Conservation (phyloP, 805 yeast species). For the Kluyveromyces wickerhamii region DNA sequence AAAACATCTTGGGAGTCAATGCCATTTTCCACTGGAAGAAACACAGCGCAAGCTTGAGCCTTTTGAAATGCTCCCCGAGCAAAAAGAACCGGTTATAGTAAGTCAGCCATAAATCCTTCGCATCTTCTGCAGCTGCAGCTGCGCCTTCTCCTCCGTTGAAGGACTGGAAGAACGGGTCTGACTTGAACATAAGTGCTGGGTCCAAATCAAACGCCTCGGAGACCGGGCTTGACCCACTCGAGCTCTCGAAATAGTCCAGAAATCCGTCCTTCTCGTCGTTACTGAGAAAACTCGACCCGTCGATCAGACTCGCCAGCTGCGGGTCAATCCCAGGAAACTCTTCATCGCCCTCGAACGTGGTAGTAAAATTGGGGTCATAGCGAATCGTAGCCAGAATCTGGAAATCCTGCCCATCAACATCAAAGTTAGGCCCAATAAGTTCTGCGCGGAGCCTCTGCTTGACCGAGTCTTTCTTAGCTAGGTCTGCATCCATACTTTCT, state of each 20-base stretch:
- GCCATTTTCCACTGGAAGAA: constrained; percentile 46
- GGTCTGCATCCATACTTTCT: too few relatives aligned
- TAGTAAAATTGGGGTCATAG: constrained; percentile 54
- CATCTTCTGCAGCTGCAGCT: not conserved
- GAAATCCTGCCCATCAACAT: constrained; percentile 30
- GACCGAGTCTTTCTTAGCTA: not conserved
- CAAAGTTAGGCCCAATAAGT: constrained; percentile 13
- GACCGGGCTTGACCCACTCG: constrained; percentile 5
- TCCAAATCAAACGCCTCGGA: constrained; percentile 8
- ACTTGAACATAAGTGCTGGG: constrained; percentile 8
- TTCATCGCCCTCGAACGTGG: not conserved
- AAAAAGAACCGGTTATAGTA: constrained; percentile 44
- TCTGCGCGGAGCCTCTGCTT: constrained; percentile 6
- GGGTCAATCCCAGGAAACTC: constrained; percentile 15
- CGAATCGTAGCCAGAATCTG: constrained; percentile 64
- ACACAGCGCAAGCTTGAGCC: constrained; percentile 46
- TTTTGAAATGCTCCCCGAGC: constrained; percentile 52
- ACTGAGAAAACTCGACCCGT: constrained; percentile 2
- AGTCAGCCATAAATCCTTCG: constrained; percentile 11
- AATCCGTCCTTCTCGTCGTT: constrained; percentile 13
- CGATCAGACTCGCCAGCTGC: constrained; percentile 6
- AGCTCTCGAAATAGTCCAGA: constrained; percentile 17
- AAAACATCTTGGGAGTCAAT: constrained; percentile 36
- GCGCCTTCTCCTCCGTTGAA: not conserved
- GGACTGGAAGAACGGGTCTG: not conserved